Evolutionary conservation across 2,329 filamentous ascomycete genomes (phyloP).

Genomic region (Arachnopeziza araneosa): DNA sequence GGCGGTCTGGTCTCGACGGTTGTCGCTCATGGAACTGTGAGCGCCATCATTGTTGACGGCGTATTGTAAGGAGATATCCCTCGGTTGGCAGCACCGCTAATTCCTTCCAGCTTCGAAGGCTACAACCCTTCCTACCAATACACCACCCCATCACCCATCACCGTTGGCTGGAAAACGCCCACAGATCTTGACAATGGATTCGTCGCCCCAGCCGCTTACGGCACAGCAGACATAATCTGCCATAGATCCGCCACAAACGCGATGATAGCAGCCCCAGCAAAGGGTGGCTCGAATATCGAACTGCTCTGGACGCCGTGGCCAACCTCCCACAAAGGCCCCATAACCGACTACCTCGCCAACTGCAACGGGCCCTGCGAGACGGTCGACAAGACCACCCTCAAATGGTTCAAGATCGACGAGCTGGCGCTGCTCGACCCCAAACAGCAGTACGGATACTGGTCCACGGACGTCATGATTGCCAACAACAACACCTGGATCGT

Average conservation of each 20-base stretch:
- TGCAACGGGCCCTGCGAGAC: constrained; percentile 36
- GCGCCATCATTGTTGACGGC: constrained; percentile 26
- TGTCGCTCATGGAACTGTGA: constrained; percentile 25
- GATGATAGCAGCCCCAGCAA: constrained; percentile 45
- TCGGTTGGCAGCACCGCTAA: not conserved
- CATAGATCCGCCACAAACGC: constrained; percentile 51
- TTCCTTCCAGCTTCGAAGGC: constrained; percentile 30
- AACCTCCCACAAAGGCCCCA: constrained; percentile 46
- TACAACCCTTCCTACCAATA: constrained; percentile 30
- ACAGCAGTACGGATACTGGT: constrained; percentile 34
- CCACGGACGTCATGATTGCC: constrained; percentile 42
- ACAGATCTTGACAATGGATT: constrained; percentile 47
- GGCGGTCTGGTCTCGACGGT: constrained; percentile 18
- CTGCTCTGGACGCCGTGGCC: constrained; percentile 62
- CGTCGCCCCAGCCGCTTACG: constrained; percentile 42
- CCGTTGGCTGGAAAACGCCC: constrained; percentile 48
- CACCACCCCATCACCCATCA: constrained; percentile 32
- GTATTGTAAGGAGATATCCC: constrained; percentile 19
- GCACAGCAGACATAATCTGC: constrained; percentile 52
- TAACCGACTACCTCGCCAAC: constrained; percentile 30
- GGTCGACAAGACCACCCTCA: constrained; percentile 35
- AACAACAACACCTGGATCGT: constrained; percentile 48
- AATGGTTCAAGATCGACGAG: constrained; percentile 41
- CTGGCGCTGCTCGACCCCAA: constrained; percentile 31
- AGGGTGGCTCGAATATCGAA: constrained; percentile 53